These are phyloP conservation scores for Cavenderia fasciculata DNA, from an alignment of 78 protist genomes.

Conservation along the genomic window DNA sequence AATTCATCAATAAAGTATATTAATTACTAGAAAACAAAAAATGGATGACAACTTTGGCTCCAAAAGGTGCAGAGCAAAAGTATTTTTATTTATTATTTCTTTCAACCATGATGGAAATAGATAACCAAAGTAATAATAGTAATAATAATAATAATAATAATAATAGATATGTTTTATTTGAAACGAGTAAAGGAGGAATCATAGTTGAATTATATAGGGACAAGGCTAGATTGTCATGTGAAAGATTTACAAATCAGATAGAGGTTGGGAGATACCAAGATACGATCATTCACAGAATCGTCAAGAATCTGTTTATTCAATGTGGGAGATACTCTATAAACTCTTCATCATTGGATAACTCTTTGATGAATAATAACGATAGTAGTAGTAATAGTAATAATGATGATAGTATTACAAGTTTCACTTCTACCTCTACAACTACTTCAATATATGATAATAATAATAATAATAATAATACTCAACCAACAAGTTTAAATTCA, in stretches of 20 bases:
- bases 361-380: not conserved
- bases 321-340: constrained; percentile 6
- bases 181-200: constrained; percentile 5
- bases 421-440: not conserved
- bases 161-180: not conserved
- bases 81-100: too few relatives aligned
- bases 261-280: not conserved
- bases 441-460: not conserved
- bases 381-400: not conserved
- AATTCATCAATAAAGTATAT: too few relatives aligned
- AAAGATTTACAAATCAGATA: not conserved
- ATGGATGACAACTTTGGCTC: too few relatives aligned
- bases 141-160: constrained; percentile 1
- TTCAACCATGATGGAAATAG: too few relatives aligned
- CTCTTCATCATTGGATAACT: too few relatives aligned
- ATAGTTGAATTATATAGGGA: constrained; percentile 2
- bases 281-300: constrained; percentile 17
- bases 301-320: constrained; percentile 32
- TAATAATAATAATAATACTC: too few relatives aligned
- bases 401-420: not conserved
- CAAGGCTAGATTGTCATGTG: not conserved
- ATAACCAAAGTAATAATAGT: not conserved
- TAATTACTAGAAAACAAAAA: too few relatives aligned
- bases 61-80: too few relatives aligned
- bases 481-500: not conserved